Evolutionary conservation across 1,139 yeast species (phyloP).

Genomic region (Pneumocystis murina): DNA sequence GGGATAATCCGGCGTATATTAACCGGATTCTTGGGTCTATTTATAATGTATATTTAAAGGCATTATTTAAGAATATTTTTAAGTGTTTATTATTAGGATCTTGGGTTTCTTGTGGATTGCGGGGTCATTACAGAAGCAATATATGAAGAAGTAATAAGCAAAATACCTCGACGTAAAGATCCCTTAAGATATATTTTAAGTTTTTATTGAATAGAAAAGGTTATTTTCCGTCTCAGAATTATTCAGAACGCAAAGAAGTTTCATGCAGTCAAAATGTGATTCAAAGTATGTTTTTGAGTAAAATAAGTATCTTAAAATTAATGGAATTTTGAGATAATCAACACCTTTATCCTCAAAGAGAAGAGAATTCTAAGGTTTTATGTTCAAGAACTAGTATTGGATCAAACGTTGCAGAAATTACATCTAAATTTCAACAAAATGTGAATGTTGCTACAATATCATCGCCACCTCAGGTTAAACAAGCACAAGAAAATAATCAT

Average conservation of each 20-base stretch:
- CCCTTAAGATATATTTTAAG: background rate
- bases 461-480: background rate
- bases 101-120: slow-evolving; percentile 67
- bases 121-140: slow-evolving; percentile 52
- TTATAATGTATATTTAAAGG: background rate
- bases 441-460: background rate
- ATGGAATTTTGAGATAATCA: background rate
- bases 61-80: background rate
- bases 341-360: background rate
- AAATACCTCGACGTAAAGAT: slow-evolving; percentile 35
- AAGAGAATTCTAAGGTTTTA: background rate
- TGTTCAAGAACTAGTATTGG: background rate
- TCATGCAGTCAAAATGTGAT: slow-evolving; percentile 16
- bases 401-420: background rate
- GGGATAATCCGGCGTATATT: background rate
- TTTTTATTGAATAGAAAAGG: slow-evolving; percentile 20
- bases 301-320: background rate
- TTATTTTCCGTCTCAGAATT: slow-evolving; percentile 21
- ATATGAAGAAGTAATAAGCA: slow-evolving; percentile 35
- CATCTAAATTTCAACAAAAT: background rate
- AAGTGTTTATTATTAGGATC: slow-evolving; percentile 29
- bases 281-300: background rate
- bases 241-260: slow-evolving; percentile 19
- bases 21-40: background rate
- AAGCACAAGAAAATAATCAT: background rate